These are phyloP conservation scores for Clonostachys sp. DNA, from an alignment of 2,329 filamentous ascomycete genomes.

Conservation along the genomic window DNA sequence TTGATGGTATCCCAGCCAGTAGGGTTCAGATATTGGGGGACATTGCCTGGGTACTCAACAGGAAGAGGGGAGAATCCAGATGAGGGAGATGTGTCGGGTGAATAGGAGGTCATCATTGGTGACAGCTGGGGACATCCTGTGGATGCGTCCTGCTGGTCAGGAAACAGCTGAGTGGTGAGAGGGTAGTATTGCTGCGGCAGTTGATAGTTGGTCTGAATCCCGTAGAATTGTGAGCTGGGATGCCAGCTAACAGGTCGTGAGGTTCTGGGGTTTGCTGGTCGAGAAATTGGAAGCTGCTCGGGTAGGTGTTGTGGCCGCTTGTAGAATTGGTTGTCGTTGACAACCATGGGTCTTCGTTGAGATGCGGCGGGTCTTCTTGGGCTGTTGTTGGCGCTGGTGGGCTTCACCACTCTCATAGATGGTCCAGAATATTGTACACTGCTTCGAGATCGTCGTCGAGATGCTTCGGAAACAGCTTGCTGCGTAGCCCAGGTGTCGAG, in stretches of 20 bases:
- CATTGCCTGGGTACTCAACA: constrained; percentile 25
- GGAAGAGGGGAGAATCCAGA: constrained; percentile 50
- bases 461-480: constrained; percentile 38
- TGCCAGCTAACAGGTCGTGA: constrained; percentile 72
- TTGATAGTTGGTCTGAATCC: constrained; percentile 26
- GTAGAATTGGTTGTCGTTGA: constrained; percentile 43
- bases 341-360: constrained; percentile 49
- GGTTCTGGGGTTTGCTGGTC: constrained; percentile 18
- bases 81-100: constrained; percentile 52
- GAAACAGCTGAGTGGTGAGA: constrained; percentile 23
- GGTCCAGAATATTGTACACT: constrained; percentile 43
- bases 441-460: constrained; percentile 41
- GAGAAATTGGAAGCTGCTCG: constrained; percentile 1
- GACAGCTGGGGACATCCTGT: constrained; percentile 37
- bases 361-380: constrained; percentile 37
- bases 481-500: constrained; percentile 49
- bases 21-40: constrained; percentile 30
- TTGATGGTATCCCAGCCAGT: constrained; percentile 26
- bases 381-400: constrained; percentile 65
- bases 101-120: constrained; percentile 50
- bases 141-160: constrained; percentile 34
- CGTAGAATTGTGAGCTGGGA: constrained; percentile 48
- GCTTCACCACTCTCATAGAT: constrained; percentile 59
- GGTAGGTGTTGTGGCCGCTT: constrained; percentile 28
- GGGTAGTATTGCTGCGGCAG: constrained; percentile 24